A percentile compares a stretch with the other conserved stretches of the same genome.
These are phyloP conservation scores for Teratosphaeria pseudoeucalypti DNA, from an alignment of 2,329 filamentous ascomycete genomes.

Conservation along the genomic window DNA sequence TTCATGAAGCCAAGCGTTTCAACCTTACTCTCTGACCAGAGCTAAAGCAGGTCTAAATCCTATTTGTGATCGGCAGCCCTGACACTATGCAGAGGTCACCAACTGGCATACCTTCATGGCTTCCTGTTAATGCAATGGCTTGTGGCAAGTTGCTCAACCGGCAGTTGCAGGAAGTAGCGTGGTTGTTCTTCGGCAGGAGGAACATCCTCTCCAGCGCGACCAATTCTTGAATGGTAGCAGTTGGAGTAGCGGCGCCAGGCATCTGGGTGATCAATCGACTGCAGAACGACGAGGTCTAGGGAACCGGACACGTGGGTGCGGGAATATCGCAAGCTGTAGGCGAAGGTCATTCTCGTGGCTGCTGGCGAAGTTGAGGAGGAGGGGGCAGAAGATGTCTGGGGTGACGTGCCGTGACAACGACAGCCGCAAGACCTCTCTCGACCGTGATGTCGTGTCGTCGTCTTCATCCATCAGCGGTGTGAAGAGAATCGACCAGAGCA, in stretches of 20 bases:
- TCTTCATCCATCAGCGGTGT: neutral
- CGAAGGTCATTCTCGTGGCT: neutral
- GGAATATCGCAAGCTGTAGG: neutral
- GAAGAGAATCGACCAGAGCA: neutral
- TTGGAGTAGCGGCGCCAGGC: neutral
- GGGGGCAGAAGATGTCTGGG: neutral
- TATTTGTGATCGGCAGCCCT: slow-evolving; percentile 18
- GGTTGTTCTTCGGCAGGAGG: neutral
- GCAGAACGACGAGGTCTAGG: neutral
- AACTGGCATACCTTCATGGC: slow-evolving; percentile 16
- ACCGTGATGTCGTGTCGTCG: neutral
- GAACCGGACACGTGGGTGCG: neutral
- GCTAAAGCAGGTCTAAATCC: slow-evolving; percentile 15
- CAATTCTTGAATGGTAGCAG: neutral
- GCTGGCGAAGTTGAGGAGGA: neutral
- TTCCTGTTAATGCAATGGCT: slow-evolving; percentile 13
- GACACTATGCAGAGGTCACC: slow-evolving; percentile 11
- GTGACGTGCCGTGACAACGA: neutral
- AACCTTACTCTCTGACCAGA: slow-evolving; percentile 18
- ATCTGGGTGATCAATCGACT: neutral
- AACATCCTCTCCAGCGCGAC: neutral
- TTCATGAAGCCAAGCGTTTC: slow-evolving; percentile 16
- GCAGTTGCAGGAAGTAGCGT: neutral
- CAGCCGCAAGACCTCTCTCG: neutral
- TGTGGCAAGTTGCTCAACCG: neutral